Conservation (phyloP, 148 eudicot genomes). For the Spergularia bocconei region DNA sequence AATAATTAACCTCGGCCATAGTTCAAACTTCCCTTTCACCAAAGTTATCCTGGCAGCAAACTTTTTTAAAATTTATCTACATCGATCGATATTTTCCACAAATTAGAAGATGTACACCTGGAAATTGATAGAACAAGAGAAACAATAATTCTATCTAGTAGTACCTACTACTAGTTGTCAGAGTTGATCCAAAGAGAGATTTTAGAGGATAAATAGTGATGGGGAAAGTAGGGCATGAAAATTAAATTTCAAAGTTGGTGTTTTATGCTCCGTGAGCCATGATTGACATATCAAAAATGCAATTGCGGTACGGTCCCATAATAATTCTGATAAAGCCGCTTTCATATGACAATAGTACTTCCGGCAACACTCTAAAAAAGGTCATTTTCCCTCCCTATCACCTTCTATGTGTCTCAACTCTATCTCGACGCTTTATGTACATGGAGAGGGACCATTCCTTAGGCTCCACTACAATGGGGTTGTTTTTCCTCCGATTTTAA, state of each 20-base stretch:
- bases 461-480: too few species aligned
- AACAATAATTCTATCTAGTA: too few species aligned
- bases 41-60: too few species aligned
- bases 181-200: background rate
- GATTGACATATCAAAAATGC: background rate
- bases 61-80: too few species aligned
- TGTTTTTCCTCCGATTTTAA: too few species aligned
- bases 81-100: too few species aligned
- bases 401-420: background rate
- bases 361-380: slow-evolving; percentile 10
- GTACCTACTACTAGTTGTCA: too few species aligned
- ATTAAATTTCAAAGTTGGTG: slow-evolving; percentile 17
- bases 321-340: slow-evolving; percentile 2
- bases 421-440: background rate
- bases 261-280: slow-evolving; percentile 8
- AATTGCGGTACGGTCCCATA: background rate
- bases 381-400: background rate
- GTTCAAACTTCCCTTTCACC: too few species aligned
- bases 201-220: slow-evolving; percentile 10
- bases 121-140: too few species aligned
- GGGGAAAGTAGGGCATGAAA: slow-evolving; percentile 2
- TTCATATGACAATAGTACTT: slow-evolving; percentile 14
- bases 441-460: slow-evolving; percentile 1
- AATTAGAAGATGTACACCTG: too few species aligned
- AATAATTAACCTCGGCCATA: too few species aligned